Percentiles rank a stretch among this genome's conserved stretches.
These are phyloP conservation scores for Rubus parviflorus DNA, from an alignment of 306 rosid species.

Conservation along the genomic window DNA sequence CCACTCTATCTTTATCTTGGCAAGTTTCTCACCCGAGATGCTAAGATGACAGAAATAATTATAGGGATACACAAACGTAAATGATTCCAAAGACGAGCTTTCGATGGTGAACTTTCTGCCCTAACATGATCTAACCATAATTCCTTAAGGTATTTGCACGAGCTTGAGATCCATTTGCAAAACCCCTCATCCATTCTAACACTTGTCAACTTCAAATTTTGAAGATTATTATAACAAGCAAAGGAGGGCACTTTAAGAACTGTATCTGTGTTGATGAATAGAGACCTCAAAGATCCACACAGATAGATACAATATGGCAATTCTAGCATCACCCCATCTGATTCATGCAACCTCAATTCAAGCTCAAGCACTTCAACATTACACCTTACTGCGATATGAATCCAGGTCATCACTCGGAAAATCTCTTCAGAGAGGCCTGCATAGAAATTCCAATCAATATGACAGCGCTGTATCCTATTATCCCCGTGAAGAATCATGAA, in stretches of 20 bases:
- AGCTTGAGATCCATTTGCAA: not conserved
- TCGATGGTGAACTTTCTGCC: not conserved
- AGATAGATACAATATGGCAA: not conserved
- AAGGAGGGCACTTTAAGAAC: not conserved
- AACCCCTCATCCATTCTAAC: not conserved
- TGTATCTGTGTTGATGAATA: not conserved
- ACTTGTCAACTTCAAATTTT: not conserved
- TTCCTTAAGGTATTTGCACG: slow-evolving; percentile 12
- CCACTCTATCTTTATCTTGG: not conserved
- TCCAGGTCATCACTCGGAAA: not conserved
- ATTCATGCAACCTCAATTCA: not conserved
- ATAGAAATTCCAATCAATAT: not conserved
- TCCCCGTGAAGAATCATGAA: not conserved
- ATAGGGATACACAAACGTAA: not conserved
- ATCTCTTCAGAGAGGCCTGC: not conserved
- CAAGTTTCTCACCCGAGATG: slow-evolving; percentile 13
- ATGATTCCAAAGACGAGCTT: not conserved
- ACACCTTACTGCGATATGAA: slow-evolving; percentile 2
- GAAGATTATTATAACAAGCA: not conserved
- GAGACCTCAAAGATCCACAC: not conserved
- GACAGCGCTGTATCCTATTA: not conserved
- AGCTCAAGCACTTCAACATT: slow-evolving; percentile 13
- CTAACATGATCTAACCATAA: not conserved
- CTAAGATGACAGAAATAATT: not conserved
- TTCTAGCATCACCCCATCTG: not conserved